Evolutionary conservation across 73 alveolate species (phyloP).

Genomic region (Breviolum minutum): DNA sequence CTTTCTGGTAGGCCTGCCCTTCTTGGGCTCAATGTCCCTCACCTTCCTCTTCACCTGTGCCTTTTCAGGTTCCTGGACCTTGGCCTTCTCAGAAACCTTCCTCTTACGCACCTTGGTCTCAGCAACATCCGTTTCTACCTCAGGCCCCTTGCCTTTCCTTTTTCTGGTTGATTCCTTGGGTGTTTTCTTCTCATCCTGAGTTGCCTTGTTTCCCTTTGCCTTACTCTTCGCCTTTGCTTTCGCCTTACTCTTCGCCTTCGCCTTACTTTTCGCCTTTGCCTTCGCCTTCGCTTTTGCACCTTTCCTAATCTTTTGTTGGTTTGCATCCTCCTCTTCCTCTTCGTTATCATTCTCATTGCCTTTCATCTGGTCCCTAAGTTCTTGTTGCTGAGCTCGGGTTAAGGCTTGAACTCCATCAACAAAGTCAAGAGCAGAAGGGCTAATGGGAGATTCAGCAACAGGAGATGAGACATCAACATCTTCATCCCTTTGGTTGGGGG

Average conservation of each 20-base stretch:
- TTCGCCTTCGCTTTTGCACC: not conserved
- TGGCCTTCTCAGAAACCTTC: not conserved
- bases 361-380: not conserved
- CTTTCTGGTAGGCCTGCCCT: no score
- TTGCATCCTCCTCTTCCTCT: not conserved
- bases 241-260: not conserved
- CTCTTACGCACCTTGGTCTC: not conserved
- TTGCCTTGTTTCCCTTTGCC: not conserved
- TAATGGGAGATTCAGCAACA: not conserved
- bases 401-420: not conserved
- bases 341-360: not conserved
- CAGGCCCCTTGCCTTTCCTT: not conserved
- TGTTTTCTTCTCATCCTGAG: not conserved
- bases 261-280: not conserved
- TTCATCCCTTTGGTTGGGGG: no score
- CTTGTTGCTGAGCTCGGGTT: not conserved
- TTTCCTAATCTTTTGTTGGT: not conserved
- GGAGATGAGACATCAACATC: not conserved
- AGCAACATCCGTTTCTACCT: not conserved
- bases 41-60: not conserved
- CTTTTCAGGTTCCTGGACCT: not conserved
- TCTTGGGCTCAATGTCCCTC: not conserved
- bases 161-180: not conserved
- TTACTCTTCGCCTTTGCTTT: not conserved
- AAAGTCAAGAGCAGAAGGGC: not conserved